Evolutionary conservation across 495 filamentous ascomycete genomes (phyloP).

Genomic region (Penicilliopsis zonata): DNA sequence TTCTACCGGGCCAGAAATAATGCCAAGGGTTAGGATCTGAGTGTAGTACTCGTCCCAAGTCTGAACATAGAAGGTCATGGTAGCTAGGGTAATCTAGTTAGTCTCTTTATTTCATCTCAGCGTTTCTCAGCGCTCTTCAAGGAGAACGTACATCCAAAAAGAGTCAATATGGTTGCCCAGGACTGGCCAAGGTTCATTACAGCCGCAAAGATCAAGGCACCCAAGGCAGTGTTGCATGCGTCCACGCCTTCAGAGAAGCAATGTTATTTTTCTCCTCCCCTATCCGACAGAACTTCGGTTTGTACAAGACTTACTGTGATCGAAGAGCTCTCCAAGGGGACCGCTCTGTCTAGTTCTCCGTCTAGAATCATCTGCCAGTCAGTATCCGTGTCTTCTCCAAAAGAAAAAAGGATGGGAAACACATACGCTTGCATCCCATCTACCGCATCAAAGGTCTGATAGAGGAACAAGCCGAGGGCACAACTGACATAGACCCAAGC

Average conservation of each 20-base stretch:
- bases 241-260: slow-evolving; percentile 52
- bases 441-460: slow-evolving; percentile 97
- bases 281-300: neutral
- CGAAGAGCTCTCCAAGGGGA: slow-evolving; percentile 90
- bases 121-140: neutral
- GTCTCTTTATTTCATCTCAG: too few relatives aligned
- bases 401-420: slow-evolving; percentile 2
- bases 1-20: slow-evolving; percentile 92
- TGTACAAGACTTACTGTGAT: slow-evolving; percentile 55
- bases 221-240: slow-evolving; percentile 89
- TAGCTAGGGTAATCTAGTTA: slow-evolving; percentile 41
- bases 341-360: slow-evolving; percentile 86
- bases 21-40: slow-evolving; percentile 80
- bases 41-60: slow-evolving; percentile 99
- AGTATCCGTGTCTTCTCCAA: slow-evolving; percentile 6
- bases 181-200: slow-evolving; percentile 87
- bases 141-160: slow-evolving; percentile 62
- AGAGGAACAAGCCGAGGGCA: slow-evolving; percentile 82
- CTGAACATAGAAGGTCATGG: slow-evolving; percentile 91
- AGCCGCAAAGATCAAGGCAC: slow-evolving; percentile 80
- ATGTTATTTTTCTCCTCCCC: slow-evolving; percentile 2
- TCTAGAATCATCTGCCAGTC: slow-evolving; percentile 26
- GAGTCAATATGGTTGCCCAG: slow-evolving; percentile 74
- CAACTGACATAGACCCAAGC: slow-evolving; percentile 89
- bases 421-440: slow-evolving; percentile 87